Percentiles rank a stretch among this genome's conserved stretches.
Evolutionary conservation across 2,329 filamentous ascomycete species (phyloP).

Genomic region (Fusarium sp.): DNA sequence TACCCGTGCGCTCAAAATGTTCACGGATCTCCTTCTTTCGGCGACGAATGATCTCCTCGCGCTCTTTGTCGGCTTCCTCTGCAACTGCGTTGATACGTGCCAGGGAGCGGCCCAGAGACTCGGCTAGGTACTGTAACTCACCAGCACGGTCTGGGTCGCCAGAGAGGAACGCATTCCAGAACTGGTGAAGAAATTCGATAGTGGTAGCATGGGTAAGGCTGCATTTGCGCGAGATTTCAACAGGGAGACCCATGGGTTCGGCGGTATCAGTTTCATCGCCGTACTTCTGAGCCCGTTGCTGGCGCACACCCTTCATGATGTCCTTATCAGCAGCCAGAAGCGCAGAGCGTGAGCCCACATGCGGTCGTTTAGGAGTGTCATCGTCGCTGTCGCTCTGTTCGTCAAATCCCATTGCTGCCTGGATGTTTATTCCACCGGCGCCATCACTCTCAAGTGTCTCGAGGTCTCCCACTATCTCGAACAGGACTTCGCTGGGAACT

Average conservation of each 20-base stretch:
- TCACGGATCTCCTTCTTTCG: constrained; percentile 78
- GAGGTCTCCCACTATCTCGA: constrained; percentile 73
- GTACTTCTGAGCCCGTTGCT: constrained; percentile 71
- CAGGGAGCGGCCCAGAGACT: constrained; percentile 82
- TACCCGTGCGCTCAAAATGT: constrained; percentile 78
- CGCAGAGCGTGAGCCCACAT: constrained; percentile 78
- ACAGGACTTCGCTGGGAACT: constrained; percentile 76
- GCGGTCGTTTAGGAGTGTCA: constrained; percentile 65
- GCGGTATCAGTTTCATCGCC: constrained; percentile 62
- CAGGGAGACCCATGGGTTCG: constrained; percentile 67
- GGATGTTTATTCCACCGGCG: constrained; percentile 69
- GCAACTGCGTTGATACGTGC: constrained; percentile 86
- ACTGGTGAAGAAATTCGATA: constrained; percentile 96
- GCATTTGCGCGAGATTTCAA: constrained; percentile 70
- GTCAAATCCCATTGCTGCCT: constrained; percentile 74
- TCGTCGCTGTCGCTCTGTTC: constrained; percentile 78
- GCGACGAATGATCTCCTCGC: constrained; percentile 74
- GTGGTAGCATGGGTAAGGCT: constrained; percentile 88
- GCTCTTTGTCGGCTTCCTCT: constrained; percentile 81
- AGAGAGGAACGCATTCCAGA: constrained; percentile 93
- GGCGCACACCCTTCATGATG: constrained; percentile 73
- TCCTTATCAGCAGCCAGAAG: constrained; percentile 74
- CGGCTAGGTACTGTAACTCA: constrained; percentile 84
- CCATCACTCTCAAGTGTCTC: constrained; percentile 63
- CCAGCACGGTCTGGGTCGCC: constrained; percentile 84